phyloP scores from a whole-genome alignment of 2,329 filamentous ascomycete genomes.

The Bipolaris zeicola region DNA sequence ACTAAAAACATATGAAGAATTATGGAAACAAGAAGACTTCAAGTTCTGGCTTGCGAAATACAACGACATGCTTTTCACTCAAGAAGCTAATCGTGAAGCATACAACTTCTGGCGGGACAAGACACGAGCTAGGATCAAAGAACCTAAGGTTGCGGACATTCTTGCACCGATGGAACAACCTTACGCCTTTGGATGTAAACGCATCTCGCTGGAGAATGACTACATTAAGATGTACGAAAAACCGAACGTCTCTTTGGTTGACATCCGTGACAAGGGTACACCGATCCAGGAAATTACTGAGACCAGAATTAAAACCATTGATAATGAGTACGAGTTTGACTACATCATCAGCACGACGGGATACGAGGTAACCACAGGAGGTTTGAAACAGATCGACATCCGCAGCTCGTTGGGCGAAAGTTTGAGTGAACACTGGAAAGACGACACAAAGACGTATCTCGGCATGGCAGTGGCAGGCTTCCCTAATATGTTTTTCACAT shows the following conservation, averaged over 20 bases:
- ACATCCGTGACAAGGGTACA: constrained; percentile 39
- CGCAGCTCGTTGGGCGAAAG: constrained; percentile 31
- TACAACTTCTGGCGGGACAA: constrained; percentile 54
- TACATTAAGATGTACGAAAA: constrained; percentile 50
- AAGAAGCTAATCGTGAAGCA: constrained; percentile 48
- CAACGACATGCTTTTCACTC: constrained; percentile 43
- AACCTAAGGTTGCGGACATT: constrained; percentile 47
- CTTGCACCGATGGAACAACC: constrained; percentile 47
- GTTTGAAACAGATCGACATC: constrained; percentile 46
- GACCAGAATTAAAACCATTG: constrained; percentile 55
- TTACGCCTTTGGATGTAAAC: constrained; percentile 31
- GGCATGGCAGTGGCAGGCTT: constrained; percentile 49
- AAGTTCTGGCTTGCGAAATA: constrained; percentile 38
- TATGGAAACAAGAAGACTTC: constrained; percentile 31
- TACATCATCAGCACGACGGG: constrained; percentile 56
- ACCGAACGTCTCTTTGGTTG: constrained; percentile 57
- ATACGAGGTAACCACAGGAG: constrained; percentile 50
- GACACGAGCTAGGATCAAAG: constrained; percentile 43
- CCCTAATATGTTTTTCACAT: constrained; percentile 50
- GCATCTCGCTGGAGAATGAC: constrained; percentile 31
- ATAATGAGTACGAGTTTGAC: constrained; percentile 58
- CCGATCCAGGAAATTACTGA: constrained; percentile 55
- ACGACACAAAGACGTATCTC: constrained; percentile 42
- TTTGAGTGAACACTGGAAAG: constrained; percentile 24
- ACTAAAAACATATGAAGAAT: constrained; percentile 20